These are phyloP conservation scores for Isatis lusitanica DNA, from an alignment of 441 rosid genomes.

Conservation along the genomic window DNA sequence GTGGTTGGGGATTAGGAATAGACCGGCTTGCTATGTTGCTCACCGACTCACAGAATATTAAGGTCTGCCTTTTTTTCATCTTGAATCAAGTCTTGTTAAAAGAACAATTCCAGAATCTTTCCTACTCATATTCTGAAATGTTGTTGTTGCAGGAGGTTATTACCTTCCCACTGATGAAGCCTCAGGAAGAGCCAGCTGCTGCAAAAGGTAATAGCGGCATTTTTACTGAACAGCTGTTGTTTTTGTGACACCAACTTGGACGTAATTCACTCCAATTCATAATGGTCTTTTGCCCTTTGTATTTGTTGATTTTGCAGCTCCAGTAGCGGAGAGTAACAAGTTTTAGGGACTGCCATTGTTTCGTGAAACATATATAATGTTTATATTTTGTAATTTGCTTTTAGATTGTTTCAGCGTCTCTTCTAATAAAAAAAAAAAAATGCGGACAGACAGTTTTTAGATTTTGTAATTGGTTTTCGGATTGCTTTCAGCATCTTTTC, in stretches of 20 bases:
- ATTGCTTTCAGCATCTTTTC: too few species aligned
- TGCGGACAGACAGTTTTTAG: background rate
- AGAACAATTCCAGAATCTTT: too few species aligned
- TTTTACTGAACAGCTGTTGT: background rate
- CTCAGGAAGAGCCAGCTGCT: slow-evolving; percentile 61
- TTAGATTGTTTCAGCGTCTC: background rate
- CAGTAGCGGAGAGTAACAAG: background rate
- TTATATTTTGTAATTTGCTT: background rate
- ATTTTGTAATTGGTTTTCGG: too few species aligned
- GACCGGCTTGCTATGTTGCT: too few species aligned
- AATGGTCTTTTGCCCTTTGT: background rate
- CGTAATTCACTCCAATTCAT: background rate
- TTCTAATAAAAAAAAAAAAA: background rate
- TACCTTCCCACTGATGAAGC: slow-evolving; percentile 77
- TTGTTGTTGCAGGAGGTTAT: slow-evolving; percentile 60
- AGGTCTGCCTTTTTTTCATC: too few species aligned
- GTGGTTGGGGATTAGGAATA: too few species aligned
- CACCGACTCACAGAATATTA: too few species aligned
- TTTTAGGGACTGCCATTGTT: background rate
- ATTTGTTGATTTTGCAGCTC: background rate
- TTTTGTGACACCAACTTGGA: background rate
- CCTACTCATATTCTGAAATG: too few species aligned
- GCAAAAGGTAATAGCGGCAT: slow-evolving; percentile 43
- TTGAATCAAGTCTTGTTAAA: too few species aligned
- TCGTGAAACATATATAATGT: background rate